Evolutionary conservation across 1,284 basidiomycete genomes (phyloP).

Genomic region (Ceratobasidium sp.): DNA sequence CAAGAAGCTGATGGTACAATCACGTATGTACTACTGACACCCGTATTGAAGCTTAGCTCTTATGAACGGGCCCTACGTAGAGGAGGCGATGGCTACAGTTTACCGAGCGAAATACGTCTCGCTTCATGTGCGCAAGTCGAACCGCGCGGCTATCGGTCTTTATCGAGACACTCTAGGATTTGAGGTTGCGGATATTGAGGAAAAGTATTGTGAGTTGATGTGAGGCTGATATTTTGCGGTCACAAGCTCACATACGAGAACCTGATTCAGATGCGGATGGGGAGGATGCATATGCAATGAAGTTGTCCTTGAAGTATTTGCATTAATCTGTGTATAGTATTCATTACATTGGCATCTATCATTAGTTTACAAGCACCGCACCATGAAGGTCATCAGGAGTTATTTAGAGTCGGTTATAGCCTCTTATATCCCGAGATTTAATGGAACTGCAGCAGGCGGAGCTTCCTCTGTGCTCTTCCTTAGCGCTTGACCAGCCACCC

Average conservation of each 20-base stretch:
- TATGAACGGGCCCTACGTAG: conserved; percentile 58
- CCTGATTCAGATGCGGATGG: conserved; percentile 83
- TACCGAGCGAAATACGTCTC: conserved; percentile 84
- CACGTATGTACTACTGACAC: conserved; percentile 70
- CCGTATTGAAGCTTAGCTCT: conserved; percentile 24
- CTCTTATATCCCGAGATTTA: too few species aligned
- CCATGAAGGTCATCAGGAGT: too few species aligned
- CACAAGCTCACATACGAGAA: conserved; percentile 1
- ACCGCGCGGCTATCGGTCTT: conserved; percentile 84
- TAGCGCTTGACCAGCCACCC: conserved; percentile 19
- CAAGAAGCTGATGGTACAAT: conserved; percentile 88
- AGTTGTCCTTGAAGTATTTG: conserved; percentile 67
- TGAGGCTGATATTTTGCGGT: not conserved
- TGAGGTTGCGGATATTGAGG: conserved; percentile 79
- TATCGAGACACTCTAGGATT: conserved; percentile 90
- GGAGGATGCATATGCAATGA: conserved; percentile 93
- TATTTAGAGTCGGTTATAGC: too few species aligned
- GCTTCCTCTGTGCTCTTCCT: conserved; percentile 5
- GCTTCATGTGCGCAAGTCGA: conserved; percentile 89
- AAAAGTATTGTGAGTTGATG: conserved; percentile 80
- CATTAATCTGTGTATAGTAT: conserved; percentile 23
- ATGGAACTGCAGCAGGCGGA: not conserved
- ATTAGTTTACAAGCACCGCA: too few species aligned
- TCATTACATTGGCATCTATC: not conserved
- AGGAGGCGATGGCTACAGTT: conserved; percentile 87